A percentile compares a stretch with the other conserved stretches of the same genome.
Evolutionary conservation across 306 rosid genomes (phyloP).

Genomic region (Prunus mira): DNA sequence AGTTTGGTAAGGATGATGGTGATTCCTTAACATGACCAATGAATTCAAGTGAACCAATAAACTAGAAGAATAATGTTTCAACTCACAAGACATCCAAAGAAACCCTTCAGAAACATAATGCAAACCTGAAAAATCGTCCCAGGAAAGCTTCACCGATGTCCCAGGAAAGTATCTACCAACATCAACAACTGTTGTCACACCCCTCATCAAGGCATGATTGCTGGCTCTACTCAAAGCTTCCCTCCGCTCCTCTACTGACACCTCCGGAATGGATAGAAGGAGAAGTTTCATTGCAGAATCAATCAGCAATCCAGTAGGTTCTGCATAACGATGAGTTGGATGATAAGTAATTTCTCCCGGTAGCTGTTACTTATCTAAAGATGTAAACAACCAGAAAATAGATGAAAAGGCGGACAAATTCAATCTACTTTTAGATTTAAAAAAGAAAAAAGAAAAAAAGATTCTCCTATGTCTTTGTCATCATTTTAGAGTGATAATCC

Average conservation of each 20-base stretch:
- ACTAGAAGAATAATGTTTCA: neutral
- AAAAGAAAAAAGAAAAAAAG: too few relatives aligned
- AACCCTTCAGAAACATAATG: slow-evolving; percentile 6
- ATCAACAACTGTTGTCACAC: slow-evolving; percentile 89
- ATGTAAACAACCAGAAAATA: neutral
- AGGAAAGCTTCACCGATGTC: slow-evolving; percentile 46
- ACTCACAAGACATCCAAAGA: slow-evolving; percentile 10
- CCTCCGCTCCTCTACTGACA: slow-evolving; percentile 63
- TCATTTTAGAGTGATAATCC: too few relatives aligned
- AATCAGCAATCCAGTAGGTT: slow-evolving; percentile 71
- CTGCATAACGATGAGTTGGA: slow-evolving; percentile 39
- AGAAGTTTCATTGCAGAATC: slow-evolving; percentile 66
- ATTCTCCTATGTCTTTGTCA: too few relatives aligned
- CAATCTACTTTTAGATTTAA: neutral
- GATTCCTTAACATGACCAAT: neutral
- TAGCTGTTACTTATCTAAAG: slow-evolving; percentile 3
- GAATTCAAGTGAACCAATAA: neutral
- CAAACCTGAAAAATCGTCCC: slow-evolving; percentile 91
- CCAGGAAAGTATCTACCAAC: slow-evolving; percentile 81
- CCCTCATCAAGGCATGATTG: slow-evolving; percentile 57
- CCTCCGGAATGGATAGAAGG: slow-evolving; percentile 53
- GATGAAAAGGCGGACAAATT: neutral
- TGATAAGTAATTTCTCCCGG: slow-evolving; percentile 4
- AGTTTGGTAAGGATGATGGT: neutral
- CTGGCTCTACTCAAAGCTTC: slow-evolving; percentile 77